Base-by-base conservation (phyloP, 2,329 filamentous ascomycete species). In the Hypoxylon sp. region DNA sequence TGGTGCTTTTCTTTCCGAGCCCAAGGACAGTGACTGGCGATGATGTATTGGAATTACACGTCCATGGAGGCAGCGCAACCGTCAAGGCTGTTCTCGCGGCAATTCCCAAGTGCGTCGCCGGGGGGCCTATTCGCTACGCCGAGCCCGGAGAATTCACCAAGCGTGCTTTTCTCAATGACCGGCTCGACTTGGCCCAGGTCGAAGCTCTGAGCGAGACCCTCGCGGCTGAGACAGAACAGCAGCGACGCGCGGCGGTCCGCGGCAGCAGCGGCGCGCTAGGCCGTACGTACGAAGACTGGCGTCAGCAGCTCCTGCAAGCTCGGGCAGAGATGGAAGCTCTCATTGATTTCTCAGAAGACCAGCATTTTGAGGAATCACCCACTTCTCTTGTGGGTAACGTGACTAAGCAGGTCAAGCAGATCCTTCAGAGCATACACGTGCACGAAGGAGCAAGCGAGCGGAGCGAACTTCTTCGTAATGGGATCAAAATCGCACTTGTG, bases 281-380 rank as follows among this genome's bases (percentile, higher is more conserved):
- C 0, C 85, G 86, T 66, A 89, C 90, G 17, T 99, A 99, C 79
- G 94, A 98, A 73, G 76, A 76, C 8, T 99, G 96, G 96, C 89
- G 95, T 27, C 83, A 88, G 70, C 85, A 90, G 71, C 82, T 99
- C 17, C 84, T 98, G 6, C 86, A 91, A 69, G 95, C 95, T 8
- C 89, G 96, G 1, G 96, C 94, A 8, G 95, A 98, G 81, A 86
- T 99, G 42, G 96, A 99, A 81, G 96, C 96, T 0, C 82, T 99
- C 73, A 98, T 99, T 69, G 96, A 99, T 80, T 99, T 99, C 78
- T 92, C 93, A 0, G 96, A 99, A 79, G 96, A 98, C 76, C 95
- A 99, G 81, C 93, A 98, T 82, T 97, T 99, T 76, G 95, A 98
- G 73, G 94, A 97, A 80, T 91, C 93, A 2, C 92, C 94, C 0